Evolutionary conservation across 345 rosid genomes (phyloP).

Genomic region (Murraya koenigii): DNA sequence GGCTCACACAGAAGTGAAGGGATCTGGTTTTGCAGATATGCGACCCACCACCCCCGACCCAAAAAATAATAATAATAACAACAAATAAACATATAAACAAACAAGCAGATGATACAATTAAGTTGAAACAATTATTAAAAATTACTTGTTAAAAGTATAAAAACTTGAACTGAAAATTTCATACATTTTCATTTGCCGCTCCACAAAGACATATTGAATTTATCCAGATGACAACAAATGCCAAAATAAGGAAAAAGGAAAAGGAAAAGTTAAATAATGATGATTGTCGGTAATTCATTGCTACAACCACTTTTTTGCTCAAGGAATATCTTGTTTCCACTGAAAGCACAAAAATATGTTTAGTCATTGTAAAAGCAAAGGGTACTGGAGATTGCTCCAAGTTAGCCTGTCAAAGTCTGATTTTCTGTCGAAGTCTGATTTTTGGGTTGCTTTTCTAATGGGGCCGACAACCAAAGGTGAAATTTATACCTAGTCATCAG

Average conservation of each 20-base stretch:
- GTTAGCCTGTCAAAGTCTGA: background rate
- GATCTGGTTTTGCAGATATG: no score
- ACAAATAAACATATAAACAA: no score
- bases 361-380: background rate
- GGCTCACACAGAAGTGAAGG: no score
- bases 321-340: conserved; percentile 1
- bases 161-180: background rate
- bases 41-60: no score
- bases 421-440: background rate
- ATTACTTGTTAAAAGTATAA: no score
- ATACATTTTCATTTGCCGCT: no score
- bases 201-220: no score
- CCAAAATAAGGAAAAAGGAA: background rate
- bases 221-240: background rate
- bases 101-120: no score
- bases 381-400: background rate
- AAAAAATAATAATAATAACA: no score
- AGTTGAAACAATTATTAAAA: no score
- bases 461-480: background rate
- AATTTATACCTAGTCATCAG: background rate
- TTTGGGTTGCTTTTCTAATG: background rate
- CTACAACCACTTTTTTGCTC: background rate
- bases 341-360: conserved; percentile 5
- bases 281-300: background rate
- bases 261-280: background rate